Conservation (phyloP, 257 asterid species). For the Galeopsis tetrahit region DNA sequence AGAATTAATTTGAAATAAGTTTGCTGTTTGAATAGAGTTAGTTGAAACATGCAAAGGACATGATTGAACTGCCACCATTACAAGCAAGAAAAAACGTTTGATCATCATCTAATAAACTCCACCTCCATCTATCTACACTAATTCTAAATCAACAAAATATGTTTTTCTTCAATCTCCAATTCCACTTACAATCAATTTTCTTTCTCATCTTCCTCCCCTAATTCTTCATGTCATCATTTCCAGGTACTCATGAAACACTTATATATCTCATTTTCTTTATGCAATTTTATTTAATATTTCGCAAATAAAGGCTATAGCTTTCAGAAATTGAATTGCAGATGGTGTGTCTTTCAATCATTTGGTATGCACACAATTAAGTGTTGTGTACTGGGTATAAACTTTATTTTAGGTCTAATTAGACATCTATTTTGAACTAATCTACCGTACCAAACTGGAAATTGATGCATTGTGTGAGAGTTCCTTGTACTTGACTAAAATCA, state of each 20-base stretch:
- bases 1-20: constrained; percentile 28
- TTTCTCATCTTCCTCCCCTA: constrained; percentile 5
- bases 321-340: no score
- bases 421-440: no score
- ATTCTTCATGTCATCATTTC: constrained; percentile 24
- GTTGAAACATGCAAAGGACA: constrained; percentile 67
- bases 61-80: constrained; percentile 58
- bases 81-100: constrained; percentile 41
- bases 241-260: constrained; percentile 34
- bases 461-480: not conserved
- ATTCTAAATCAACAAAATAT: constrained; percentile 23
- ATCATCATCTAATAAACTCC: constrained; percentile 40
- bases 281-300: no score
- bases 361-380: no score
- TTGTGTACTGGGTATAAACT: no score
- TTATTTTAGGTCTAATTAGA: no score
- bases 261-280: not conserved
- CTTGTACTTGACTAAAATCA: constrained; percentile 9
- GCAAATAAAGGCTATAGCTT: no score
- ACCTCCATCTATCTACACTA: constrained; percentile 14
- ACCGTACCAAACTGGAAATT: no score
- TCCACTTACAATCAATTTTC: not conserved
- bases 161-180: constrained; percentile 10
- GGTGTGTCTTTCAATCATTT: no score
- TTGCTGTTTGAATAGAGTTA: constrained; percentile 38